Evolutionary conservation across 225 moss, liverwort and hornwort genomes (phyloP).

Genomic region (Asterella californica): DNA sequence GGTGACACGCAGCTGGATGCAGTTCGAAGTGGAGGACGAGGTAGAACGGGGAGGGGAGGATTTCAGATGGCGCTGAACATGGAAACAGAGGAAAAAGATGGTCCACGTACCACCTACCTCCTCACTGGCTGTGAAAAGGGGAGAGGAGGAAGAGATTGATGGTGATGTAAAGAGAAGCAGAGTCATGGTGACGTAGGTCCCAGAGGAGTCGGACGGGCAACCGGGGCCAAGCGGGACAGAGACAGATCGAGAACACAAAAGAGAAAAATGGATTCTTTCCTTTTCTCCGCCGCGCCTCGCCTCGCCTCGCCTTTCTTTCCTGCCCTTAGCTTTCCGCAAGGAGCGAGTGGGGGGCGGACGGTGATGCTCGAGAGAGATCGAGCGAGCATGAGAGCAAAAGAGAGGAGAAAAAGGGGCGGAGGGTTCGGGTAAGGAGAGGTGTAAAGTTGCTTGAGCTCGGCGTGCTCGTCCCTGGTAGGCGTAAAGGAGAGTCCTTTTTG

Average conservation of each 20-base stretch:
- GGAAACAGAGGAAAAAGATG: not conserved
- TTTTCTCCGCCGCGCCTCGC: not conserved
- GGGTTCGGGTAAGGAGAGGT: not conserved
- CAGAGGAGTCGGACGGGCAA: not conserved
- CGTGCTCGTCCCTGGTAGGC: not conserved
- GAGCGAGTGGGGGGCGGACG: not conserved
- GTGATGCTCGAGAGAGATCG: not conserved
- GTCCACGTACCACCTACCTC: slow-evolving; percentile 1
- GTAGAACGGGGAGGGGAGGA: no score
- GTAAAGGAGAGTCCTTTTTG: not conserved
- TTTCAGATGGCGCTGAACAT: not conserved
- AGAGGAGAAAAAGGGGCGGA: not conserved
- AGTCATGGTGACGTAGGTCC: not conserved
- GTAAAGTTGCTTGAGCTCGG: not conserved
- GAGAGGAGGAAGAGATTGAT: not conserved
- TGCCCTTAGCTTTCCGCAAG: not conserved
- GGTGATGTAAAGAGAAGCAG: not conserved
- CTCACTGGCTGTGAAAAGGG: not conserved
- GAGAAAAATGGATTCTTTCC: not conserved
- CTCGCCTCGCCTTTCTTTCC: no score
- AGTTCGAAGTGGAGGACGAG: no score
- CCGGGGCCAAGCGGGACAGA: not conserved
- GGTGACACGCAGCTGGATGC: no score
- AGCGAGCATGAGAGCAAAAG: not conserved
- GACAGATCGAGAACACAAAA: not conserved